These are phyloP conservation scores for Cyberlindnera sargentensis DNA, from an alignment of 805 yeast species.

Conservation along the genomic window DNA sequence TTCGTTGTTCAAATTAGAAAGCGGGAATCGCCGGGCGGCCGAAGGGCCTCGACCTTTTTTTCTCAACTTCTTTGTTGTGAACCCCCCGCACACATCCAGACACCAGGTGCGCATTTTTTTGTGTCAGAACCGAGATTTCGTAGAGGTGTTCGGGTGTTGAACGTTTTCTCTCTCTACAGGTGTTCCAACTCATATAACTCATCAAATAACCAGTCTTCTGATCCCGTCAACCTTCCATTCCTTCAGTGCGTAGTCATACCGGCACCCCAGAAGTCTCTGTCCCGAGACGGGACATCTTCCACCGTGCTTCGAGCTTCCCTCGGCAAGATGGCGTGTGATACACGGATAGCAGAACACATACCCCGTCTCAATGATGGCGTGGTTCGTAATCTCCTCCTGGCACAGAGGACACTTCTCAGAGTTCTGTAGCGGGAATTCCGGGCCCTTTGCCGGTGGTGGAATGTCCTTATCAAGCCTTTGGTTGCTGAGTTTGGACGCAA, in stretches of 20 bases:
- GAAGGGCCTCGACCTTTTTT: no score
- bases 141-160: not conserved
- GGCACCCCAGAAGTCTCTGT: conserved; percentile 62
- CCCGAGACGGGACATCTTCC: conserved; percentile 86
- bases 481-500: conserved; percentile 51
- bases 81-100: no score
- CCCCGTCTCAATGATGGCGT: conserved; percentile 88
- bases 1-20: no score
- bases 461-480: conserved; percentile 35
- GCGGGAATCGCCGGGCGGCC: no score
- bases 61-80: no score
- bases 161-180: not conserved
- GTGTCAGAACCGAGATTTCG: no score
- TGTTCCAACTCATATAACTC: not conserved
- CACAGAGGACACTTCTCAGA: conserved; percentile 69
- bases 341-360: conserved; percentile 86
- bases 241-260: conserved; percentile 46
- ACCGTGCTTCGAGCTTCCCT: conserved; percentile 38
- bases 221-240: conserved; percentile 73
- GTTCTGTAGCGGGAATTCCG: conserved; percentile 10
- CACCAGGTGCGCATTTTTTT: no score
- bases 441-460: conserved; percentile 27
- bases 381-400: conserved; percentile 54
- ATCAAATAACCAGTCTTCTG: conserved; percentile 60
- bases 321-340: conserved; percentile 56